Percentiles rank a stretch among this genome's conserved stretches.
Conservation (phyloP, 2,329 filamentous ascomycete genomes). For the Arthroderma sp. region DNA sequence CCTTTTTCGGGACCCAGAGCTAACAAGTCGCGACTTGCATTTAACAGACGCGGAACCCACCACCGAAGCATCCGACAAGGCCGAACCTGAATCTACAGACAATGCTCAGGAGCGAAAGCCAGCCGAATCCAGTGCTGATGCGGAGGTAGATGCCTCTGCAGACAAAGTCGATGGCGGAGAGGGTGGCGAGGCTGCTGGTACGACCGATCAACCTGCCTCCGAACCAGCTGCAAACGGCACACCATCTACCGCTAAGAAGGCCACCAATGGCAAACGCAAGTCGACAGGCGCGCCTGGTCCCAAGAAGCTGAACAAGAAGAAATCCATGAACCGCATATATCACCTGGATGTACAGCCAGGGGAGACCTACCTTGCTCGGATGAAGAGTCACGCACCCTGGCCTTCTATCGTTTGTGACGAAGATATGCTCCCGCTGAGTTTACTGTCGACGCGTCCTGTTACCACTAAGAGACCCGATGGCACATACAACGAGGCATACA, state of each 20-base stretch:
- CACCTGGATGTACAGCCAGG: conserved; percentile 76
- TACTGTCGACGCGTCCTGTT: conserved; percentile 69
- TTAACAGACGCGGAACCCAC: conserved; percentile 12
- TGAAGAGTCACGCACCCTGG: conserved; percentile 93
- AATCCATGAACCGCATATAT: conserved; percentile 57
- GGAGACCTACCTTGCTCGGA: conserved; percentile 80
- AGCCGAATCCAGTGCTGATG: conserved; percentile 19
- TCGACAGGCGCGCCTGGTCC: conserved; percentile 53
- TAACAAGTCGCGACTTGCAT: conserved; percentile 8
- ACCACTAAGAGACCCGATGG: conserved; percentile 73
- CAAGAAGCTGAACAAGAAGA: conserved; percentile 79
- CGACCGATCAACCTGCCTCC: conserved; percentile 16
- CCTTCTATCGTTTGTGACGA: conserved; percentile 90
- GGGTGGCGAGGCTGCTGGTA: conserved; percentile 17
- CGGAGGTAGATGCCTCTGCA: conserved; percentile 17
- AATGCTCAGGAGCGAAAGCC: conserved; percentile 17
- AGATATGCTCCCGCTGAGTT: conserved; percentile 71
- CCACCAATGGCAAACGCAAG: conserved; percentile 53
- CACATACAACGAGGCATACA: conserved; percentile 74
- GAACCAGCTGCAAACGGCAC: conserved; percentile 36
- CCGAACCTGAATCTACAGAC: conserved; percentile 12
- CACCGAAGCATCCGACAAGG: conserved; percentile 21
- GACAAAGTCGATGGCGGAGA: conserved; percentile 17
- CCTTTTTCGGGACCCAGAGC: not conserved
- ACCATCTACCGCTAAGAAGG: conserved; percentile 39